A percentile compares a stretch with the other conserved stretches of the same genome.
Evolutionary conservation across 768 basidiomycete genomes (phyloP).

Genomic region (Dendrothele bispora): DNA sequence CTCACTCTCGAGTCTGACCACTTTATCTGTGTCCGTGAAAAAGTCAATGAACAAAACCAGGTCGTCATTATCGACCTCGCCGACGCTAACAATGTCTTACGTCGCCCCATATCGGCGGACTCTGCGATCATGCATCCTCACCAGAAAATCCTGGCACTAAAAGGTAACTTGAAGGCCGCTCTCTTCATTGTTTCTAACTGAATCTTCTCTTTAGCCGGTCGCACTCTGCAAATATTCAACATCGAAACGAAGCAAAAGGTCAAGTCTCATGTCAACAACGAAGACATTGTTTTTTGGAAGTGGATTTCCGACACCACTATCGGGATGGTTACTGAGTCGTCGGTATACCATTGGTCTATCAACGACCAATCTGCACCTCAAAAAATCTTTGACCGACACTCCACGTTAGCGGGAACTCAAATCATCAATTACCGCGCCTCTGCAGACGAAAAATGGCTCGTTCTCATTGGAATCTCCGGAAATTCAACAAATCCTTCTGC

Average conservation of each 20-base stretch:
- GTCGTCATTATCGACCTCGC: slow-evolving; percentile 98
- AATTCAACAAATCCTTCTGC: slow-evolving; percentile 91
- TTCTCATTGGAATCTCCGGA: slow-evolving; percentile 91
- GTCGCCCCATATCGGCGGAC: slow-evolving; percentile 96
- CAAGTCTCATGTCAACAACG: slow-evolving; percentile 90
- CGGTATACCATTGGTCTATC: slow-evolving; percentile 92
- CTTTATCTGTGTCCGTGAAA: slow-evolving; percentile 97
- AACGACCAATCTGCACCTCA: slow-evolving; percentile 73
- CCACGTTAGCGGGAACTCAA: slow-evolving; percentile 90
- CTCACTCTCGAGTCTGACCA: slow-evolving; percentile 97
- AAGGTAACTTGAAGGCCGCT: slow-evolving; percentile 63
- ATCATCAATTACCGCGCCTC: slow-evolving; percentile 98
- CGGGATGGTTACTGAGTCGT: slow-evolving; percentile 92
- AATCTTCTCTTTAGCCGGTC: slow-evolving; percentile 59
- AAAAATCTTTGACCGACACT: slow-evolving; percentile 96
- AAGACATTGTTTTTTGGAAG: slow-evolving; percentile 98
- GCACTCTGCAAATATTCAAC: slow-evolving; percentile 97
- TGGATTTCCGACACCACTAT: slow-evolving; percentile 92
- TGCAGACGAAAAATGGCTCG: slow-evolving; percentile 95
- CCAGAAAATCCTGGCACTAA: slow-evolving; percentile 95
- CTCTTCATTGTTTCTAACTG: slow-evolving; percentile 5
- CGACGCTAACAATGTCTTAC: slow-evolving; percentile 96
- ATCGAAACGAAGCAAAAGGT: slow-evolving; percentile 98
- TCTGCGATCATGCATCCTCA: slow-evolving; percentile 98
- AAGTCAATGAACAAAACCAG: slow-evolving; percentile 92